Conservation (phyloP, 441 rosid species). For the Aleurites moluccanus region DNA sequence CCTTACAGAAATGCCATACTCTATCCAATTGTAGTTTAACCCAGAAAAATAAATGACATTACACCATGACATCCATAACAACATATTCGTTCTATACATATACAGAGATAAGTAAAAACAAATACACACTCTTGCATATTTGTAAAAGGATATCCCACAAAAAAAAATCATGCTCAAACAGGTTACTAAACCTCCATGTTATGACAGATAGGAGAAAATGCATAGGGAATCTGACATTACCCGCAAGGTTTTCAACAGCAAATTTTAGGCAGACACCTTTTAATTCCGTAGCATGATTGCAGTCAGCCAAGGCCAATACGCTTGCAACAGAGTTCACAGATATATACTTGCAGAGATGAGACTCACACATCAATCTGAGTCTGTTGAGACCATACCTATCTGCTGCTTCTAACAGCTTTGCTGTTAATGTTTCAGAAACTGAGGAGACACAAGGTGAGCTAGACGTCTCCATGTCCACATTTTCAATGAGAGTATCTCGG, state of each 20-base stretch:
- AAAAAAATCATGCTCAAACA: neutral
- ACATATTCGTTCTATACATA: neutral
- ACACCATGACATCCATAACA: neutral
- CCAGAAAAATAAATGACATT: neutral
- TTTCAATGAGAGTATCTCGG: slow-evolving; percentile 47
- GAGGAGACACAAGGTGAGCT: slow-evolving; percentile 37
- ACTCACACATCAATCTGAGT: slow-evolving; percentile 47
- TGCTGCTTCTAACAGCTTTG: slow-evolving; percentile 49
- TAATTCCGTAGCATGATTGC: slow-evolving; percentile 44
- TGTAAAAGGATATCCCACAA: neutral
- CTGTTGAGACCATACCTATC: slow-evolving; percentile 47
- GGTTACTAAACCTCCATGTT: neutral
- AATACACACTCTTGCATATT: neutral
- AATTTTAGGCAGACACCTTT: slow-evolving; percentile 51
- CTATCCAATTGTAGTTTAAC: neutral
- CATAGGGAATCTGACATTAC: slow-evolving; percentile 18
- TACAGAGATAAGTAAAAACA: neutral
- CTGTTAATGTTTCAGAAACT: slow-evolving; percentile 37
- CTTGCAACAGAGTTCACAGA: slow-evolving; percentile 44
- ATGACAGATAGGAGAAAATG: slow-evolving; percentile 11
- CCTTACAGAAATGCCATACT: neutral
- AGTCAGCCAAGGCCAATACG: slow-evolving; percentile 48
- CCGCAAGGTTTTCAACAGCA: slow-evolving; percentile 52
- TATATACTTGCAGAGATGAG: slow-evolving; percentile 50
- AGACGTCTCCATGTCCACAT: slow-evolving; percentile 40